Conservation (phyloP, 2,329 filamentous ascomycete genomes). For the Daldinia sp. region DNA sequence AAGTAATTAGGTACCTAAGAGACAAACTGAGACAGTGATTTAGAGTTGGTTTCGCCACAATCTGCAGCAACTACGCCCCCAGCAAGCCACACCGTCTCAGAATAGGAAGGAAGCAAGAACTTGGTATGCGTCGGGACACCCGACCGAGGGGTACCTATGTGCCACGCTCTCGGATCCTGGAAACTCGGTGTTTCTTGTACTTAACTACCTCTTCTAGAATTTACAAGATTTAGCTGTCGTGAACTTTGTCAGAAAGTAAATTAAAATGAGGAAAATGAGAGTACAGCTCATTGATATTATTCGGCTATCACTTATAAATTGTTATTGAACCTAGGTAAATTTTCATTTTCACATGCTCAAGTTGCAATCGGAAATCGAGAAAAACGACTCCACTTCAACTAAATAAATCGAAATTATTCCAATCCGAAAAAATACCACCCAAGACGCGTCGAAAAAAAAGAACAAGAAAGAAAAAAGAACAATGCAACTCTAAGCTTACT, state of each 20-base stretch:
- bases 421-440: background rate
- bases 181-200: background rate
- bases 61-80: background rate
- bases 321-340: too few species aligned
- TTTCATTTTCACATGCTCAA: background rate
- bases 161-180: too few species aligned
- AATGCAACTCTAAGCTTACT: background rate
- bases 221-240: background rate
- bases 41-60: constrained; percentile 6
- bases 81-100: constrained; percentile 7
- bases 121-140: background rate
- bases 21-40: background rate
- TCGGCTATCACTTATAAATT: too few species aligned
- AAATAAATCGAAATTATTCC: background rate
- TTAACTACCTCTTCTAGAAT: background rate
- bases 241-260: background rate
- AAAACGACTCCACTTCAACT: too few species aligned
- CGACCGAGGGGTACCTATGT: too few species aligned
- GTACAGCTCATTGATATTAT: too few species aligned
- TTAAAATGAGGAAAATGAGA: background rate
- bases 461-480: background rate
- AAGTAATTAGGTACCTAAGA: background rate
- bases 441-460: background rate
- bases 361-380: background rate
- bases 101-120: background rate